A percentile compares a stretch with the other conserved stretches of the same genome.
These are phyloP conservation scores for Pyrenophora teres DNA, from an alignment of 2,329 filamentous ascomycete species.

Conservation along the genomic window DNA sequence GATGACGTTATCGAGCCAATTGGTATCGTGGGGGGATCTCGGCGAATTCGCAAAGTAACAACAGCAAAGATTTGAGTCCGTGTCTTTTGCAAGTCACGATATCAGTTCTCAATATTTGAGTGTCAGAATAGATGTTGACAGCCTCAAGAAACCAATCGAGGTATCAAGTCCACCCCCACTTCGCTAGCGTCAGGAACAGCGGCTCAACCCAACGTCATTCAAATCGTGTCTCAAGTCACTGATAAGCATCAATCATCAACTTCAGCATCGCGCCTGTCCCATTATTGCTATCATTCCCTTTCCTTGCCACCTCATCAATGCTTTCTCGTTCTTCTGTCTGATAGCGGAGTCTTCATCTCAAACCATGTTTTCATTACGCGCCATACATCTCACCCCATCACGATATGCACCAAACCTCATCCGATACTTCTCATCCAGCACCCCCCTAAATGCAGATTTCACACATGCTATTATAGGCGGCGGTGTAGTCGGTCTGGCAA, in stretches of 20 bases:
- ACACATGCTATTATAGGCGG: constrained; percentile 71
- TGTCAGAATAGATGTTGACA: too few relatives aligned
- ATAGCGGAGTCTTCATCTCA: background rate
- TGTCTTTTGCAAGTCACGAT: background rate
- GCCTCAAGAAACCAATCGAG: background rate
- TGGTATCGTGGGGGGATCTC: too few relatives aligned
- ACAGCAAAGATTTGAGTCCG: too few relatives aligned
- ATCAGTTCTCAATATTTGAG: too few relatives aligned
- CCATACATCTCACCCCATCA: background rate
- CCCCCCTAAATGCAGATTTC: constrained; percentile 58
- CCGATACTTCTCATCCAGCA: constrained; percentile 33
- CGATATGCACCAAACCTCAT: background rate
- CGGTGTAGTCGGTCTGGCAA: constrained; percentile 78
- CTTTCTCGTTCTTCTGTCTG: background rate
- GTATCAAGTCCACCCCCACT: constrained; percentile 1
- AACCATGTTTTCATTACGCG: constrained; percentile 21
- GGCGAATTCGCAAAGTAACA: too few relatives aligned
- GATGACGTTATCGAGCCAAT: constrained; percentile 1
- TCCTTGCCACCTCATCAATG: background rate
- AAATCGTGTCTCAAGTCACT: background rate
- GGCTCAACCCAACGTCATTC: constrained; percentile 8
- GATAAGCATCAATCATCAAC: constrained; percentile 8
- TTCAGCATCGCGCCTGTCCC: background rate
- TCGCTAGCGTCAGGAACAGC: constrained; percentile 12
- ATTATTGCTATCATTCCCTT: background rate